These are phyloP conservation scores for Macrophomina phaseolina DNA, from an alignment of 2,329 filamentous ascomycete genomes.

Conservation along the genomic window DNA sequence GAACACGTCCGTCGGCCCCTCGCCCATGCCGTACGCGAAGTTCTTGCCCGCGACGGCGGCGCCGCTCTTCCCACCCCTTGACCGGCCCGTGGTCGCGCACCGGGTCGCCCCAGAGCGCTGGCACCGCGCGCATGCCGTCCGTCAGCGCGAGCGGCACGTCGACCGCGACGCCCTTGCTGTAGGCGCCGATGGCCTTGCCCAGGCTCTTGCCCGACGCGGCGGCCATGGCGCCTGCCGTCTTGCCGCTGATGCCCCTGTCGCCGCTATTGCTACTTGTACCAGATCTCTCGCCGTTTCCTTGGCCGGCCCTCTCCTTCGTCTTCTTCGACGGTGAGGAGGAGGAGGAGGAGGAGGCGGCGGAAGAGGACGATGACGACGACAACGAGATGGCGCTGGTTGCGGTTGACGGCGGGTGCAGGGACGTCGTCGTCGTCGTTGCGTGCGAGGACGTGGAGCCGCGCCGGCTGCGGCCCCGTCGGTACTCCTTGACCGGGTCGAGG, in stretches of 20 bases:
- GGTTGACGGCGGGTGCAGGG: background rate
- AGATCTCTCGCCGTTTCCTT: no score
- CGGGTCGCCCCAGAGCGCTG: slow-evolving; percentile 29
- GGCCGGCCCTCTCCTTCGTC: background rate
- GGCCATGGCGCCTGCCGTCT: slow-evolving; percentile 25
- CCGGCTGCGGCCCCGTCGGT: background rate
- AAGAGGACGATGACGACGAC: no score
- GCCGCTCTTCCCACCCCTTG: slow-evolving; percentile 42
- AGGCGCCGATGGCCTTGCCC: slow-evolving; percentile 32
- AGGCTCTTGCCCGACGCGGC: slow-evolving; percentile 31
- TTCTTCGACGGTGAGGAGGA: no score
- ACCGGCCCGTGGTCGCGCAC: slow-evolving; percentile 36
- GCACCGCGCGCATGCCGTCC: slow-evolving; percentile 44
- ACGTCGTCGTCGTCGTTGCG: background rate
- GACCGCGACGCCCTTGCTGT: slow-evolving; percentile 42
- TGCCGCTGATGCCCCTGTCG: slow-evolving; percentile 16
- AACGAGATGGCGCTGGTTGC: background rate
- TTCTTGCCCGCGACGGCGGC: slow-evolving; percentile 40
- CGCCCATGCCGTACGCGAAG: slow-evolving; percentile 40
- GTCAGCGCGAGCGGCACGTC: slow-evolving; percentile 46
- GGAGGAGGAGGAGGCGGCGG: no score
- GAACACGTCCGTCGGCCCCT: slow-evolving; percentile 41
- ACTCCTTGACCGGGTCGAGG: background rate
- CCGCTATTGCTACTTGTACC: background rate
- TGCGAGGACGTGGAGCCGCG: background rate